Base-by-base conservation (phyloP, 106 monocot species). In the Dendrobium chrysotoxum region DNA sequence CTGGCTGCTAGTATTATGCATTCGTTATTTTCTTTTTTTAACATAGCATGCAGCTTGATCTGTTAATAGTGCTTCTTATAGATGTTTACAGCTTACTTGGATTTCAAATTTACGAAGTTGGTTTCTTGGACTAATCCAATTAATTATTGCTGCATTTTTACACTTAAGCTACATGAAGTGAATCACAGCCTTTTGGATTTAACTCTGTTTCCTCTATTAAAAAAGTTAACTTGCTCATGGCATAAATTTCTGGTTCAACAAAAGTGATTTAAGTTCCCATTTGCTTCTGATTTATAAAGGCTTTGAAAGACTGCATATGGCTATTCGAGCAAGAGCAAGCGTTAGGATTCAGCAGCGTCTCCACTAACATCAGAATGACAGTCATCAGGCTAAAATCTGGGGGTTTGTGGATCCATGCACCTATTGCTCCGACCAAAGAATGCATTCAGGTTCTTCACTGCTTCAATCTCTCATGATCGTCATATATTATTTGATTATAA, bases 261-360 rank as follows among this genome's bases (percentile, higher is more conserved):
- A 77, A 71, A n/a, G 54, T 72, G 18, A 54, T 78, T 23, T 66
- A 79, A 53, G 40, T 55, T 72, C 0, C 50, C 40, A 23, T 39
- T 76, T 30, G 4, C 21, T 30, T 55, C 26, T 75, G 41, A 45
- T 10, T 26, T 55, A 18, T 75, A 81, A 71, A 98, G 97, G 98
- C 88, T 57, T 85, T 98, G 71, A 98, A 93, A 81, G 85, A 85
- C 47, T 75, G 82, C 82, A 98, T 98, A 95, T 98, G 98, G 98
- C 84, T 91, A 30, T 98, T 98, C 61, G 98, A 98, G 77, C 98
- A 98, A 92, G 98, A 95, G 71, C 98, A 98, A 85, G 98, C 98
- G 75, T 82, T 98, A 85, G 95, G 98, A 78, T 98, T 98, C 81
- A 95, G 95, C 71, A 98, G 98, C 80, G 98, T 98, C 75, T 98